These are phyloP conservation scores for Exophiala viscosa DNA, from an alignment of 2,329 filamentous ascomycete species.

Conservation along the genomic window DNA sequence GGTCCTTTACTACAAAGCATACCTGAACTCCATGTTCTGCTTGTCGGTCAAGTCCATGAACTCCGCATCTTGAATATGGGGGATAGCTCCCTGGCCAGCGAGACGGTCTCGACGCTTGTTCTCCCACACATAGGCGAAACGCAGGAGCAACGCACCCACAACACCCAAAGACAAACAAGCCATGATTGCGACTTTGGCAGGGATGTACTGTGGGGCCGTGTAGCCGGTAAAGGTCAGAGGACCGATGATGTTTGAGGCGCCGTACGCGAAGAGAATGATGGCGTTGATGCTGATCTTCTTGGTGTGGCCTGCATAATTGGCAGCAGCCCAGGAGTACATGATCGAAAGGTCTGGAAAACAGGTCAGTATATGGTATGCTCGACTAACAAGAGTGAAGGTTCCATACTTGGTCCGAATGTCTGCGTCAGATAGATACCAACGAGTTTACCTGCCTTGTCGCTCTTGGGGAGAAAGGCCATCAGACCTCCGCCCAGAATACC, in stretches of 20 bases:
- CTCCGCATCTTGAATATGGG: slow-evolving; percentile 21
- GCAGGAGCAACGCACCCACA: slow-evolving; percentile 1
- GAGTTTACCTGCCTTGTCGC: slow-evolving; percentile 42
- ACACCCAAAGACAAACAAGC: slow-evolving; percentile 17
- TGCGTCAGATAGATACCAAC: slow-evolving; percentile 47
- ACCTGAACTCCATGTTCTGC: slow-evolving; percentile 32
- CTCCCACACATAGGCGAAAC: slow-evolving; percentile 31
- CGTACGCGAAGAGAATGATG: slow-evolving; percentile 46
- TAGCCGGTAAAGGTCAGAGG: slow-evolving; percentile 44
- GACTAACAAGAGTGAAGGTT: slow-evolving; percentile 44
- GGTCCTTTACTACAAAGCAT: slow-evolving; percentile 21
- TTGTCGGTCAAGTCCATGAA: slow-evolving; percentile 32
- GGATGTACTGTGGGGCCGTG: slow-evolving; percentile 41
- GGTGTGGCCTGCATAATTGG: slow-evolving; percentile 48
- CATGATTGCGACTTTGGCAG: slow-evolving; percentile 42
- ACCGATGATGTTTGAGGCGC: slow-evolving; percentile 45
- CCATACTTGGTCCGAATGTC: slow-evolving; percentile 39
- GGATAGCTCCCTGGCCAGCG: slow-evolving; percentile 32
- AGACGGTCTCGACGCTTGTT: slow-evolving; percentile 32
- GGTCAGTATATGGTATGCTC: slow-evolving; percentile 43
- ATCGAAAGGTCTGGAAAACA: slow-evolving; percentile 35
- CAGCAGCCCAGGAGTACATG: slow-evolving; percentile 45
- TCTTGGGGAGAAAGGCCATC: slow-evolving; percentile 33
- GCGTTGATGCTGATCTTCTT: slow-evolving; percentile 48
- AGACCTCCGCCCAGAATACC: slow-evolving; percentile 45